Evolutionary conservation across 2,329 filamentous ascomycete species (phyloP), one percentile per base, ranked within the genome.

Genomic region (Pestalotiopsis sp.): DNA sequence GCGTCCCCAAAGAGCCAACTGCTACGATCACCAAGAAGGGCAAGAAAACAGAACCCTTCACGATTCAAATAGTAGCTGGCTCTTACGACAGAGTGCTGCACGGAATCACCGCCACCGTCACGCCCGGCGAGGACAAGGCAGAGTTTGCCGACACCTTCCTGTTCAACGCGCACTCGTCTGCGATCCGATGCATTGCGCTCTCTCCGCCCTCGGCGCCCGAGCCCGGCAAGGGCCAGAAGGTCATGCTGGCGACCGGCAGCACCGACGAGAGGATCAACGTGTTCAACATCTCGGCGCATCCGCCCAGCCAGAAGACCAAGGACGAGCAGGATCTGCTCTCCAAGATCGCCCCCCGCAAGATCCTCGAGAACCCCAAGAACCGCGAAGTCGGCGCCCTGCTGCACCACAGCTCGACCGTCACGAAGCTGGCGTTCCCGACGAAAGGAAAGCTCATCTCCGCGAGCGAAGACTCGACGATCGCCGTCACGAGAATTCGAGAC

Each of bases 251-350:
- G 13, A 97, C 93, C 11, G 96, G 96, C 73, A 92, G 93, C 80
- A 97, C 93, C 27, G 96, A 99, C 81, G 94, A 98, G 82, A 90
- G 94, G 71, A 93, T 99, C 83, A 98, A 99, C 78, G 87, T 99
- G 67, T 99, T 97, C 85, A 94, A 91, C 70, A 85, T 99, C 67
- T 97, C 95, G 13, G 90, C 87, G 31, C 89, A 90, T 73, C 89
- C 89, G 66, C 90, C 87, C 69, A 86, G 79, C 74, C 82, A 81
- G 72, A 89, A 83, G 77, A 83, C 86, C 71, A 84, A 86, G 71
- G 87, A 88, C 64, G 81, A 87, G 2, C 84, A 86, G 71, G 87
- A 88, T 64, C 81, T 87, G 2, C 84, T 95, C 64, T 91, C 92
- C 31, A 87, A 88, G 13, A 84, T 97, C 65, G 87, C 91, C 57